phyloP scores from a whole-genome alignment of 179 eudicot species.

The Patellifolia procumbens region DNA sequence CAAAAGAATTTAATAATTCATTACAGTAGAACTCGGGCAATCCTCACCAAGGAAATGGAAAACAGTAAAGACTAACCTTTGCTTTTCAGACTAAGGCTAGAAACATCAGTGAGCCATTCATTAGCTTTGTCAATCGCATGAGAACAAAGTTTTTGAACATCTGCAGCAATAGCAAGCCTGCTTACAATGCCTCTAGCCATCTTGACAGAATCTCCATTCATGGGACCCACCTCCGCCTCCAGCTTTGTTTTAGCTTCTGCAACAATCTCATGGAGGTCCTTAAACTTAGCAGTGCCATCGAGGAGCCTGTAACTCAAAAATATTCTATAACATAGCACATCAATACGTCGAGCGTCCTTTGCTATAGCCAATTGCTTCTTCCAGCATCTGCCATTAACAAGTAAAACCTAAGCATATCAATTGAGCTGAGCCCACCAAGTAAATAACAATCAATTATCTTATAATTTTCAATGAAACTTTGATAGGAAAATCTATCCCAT shows the following conservation, averaged over 20 bases:
- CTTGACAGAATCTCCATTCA: conserved; percentile 63
- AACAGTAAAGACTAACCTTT: conserved; percentile 42
- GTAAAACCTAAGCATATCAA: conserved; percentile 14
- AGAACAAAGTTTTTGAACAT: conserved; percentile 76
- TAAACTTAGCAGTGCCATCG: conserved; percentile 64
- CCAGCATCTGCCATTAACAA: conserved; percentile 60
- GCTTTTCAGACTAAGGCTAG: conserved; percentile 27
- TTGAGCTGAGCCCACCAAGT: neutral
- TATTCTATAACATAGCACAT: conserved; percentile 73
- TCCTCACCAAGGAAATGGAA: neutral
- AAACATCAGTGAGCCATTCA: conserved; percentile 48
- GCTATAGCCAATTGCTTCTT: conserved; percentile 79
- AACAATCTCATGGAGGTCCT: conserved; percentile 65
- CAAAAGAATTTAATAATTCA: conserved; percentile 23
- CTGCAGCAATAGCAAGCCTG: conserved; percentile 67
- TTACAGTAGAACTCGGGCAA: neutral
- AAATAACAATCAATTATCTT: neutral
- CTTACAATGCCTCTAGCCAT: conserved; percentile 74
- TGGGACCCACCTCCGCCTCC: conserved; percentile 79
- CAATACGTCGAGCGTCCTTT: conserved; percentile 79
- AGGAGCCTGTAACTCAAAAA: conserved; percentile 77
- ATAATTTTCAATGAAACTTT: neutral
- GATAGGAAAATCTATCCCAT: too few species aligned
- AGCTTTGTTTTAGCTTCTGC: conserved; percentile 60
- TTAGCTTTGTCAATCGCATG: conserved; percentile 73